Conservation (phyloP, 2,329 filamentous ascomycete genomes). For the Alternaria tenuissima region DNA sequence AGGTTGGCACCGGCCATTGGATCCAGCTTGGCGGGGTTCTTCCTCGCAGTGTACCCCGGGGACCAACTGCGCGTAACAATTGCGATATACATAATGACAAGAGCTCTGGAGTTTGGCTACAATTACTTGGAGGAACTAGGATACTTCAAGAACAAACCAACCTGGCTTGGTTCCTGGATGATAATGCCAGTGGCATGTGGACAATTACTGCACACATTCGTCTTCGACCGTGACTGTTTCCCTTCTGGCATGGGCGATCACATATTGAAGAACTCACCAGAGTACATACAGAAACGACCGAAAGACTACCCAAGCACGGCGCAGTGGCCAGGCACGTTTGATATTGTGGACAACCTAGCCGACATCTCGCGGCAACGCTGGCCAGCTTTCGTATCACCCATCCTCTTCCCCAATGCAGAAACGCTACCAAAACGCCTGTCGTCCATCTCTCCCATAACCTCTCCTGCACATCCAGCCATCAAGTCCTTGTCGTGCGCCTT, state of each 20-base stretch:
- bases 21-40: constrained; percentile 84
- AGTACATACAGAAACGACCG: constrained; percentile 80
- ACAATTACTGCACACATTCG: constrained; percentile 60
- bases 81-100: constrained; percentile 81
- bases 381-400: constrained; percentile 88
- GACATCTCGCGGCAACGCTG: constrained; percentile 83
- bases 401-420: constrained; percentile 76
- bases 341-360: constrained; percentile 82
- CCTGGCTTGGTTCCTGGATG: constrained; percentile 65
- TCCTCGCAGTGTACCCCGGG: constrained; percentile 77
- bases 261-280: constrained; percentile 73
- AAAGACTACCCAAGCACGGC: constrained; percentile 70
- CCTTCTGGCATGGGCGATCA: constrained; percentile 68
- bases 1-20: constrained; percentile 88
- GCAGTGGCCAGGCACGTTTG: constrained; percentile 76
- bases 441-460: constrained; percentile 78
- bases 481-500: constrained; percentile 86
- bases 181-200: constrained; percentile 60
- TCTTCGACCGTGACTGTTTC: constrained; percentile 62
- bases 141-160: constrained; percentile 72
- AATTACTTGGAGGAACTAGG: constrained; percentile 79
- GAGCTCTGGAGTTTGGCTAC: constrained; percentile 85
- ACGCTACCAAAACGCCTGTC: constrained; percentile 72
- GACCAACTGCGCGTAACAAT: constrained; percentile 78
- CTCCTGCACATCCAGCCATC: constrained; percentile 86